phyloP scores from a whole-genome alignment of 2,329 filamentous ascomycete genomes.

The Emericellopsis atlantica region DNA sequence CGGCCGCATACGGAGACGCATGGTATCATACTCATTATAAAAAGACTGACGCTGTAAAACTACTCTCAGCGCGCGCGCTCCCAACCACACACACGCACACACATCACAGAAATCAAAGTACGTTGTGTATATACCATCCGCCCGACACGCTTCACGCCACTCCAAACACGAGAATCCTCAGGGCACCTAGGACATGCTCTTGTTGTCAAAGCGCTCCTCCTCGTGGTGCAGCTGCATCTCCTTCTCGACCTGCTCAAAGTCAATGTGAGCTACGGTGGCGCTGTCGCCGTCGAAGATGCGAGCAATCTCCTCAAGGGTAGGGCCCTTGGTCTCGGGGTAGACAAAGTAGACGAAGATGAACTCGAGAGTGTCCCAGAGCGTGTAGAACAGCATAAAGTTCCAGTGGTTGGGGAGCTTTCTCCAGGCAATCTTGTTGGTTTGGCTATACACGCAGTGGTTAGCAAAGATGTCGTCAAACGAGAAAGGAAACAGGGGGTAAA shows the following conservation, averaged over 20 bases:
- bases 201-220: constrained; percentile 7
- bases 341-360: constrained; percentile 52
- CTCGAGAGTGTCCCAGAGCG: constrained; percentile 48
- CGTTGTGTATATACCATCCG: too few species aligned
- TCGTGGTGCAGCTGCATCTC: constrained; percentile 21
- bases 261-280: constrained; percentile 38
- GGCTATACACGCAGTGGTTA: constrained; percentile 19
- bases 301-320: constrained; percentile 49
- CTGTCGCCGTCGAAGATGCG: constrained; percentile 59
- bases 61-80: too few species aligned
- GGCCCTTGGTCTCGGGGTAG: constrained; percentile 58
- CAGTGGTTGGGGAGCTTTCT: constrained; percentile 44
- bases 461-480: not conserved
- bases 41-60: too few species aligned
- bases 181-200: not conserved
- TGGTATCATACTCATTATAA: too few species aligned
- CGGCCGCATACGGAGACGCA: too few species aligned
- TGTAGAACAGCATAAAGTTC: constrained; percentile 56
- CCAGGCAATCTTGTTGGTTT: constrained; percentile 54
- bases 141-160: too few species aligned
- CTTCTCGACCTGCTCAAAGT: constrained; percentile 42
- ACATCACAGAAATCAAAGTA: too few species aligned
- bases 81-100: too few species aligned
- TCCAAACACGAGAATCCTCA: too few species aligned
- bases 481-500: constrained; percentile 7